Conservation (phyloP, 345 rosid genomes). For the Arabidopsis arenosa region DNA sequence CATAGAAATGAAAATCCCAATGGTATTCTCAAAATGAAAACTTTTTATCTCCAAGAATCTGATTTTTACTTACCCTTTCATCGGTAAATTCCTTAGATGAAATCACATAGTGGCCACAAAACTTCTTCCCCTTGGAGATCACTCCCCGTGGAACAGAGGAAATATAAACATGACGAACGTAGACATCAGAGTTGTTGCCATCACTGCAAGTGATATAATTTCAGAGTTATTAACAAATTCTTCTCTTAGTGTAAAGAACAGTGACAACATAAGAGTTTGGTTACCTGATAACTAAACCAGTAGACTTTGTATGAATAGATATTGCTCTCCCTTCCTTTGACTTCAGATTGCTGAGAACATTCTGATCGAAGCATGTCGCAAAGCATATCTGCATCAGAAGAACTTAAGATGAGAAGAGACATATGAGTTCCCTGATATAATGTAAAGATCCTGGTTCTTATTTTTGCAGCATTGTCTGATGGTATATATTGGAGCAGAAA, state of each 20-base stretch:
- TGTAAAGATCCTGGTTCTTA: neutral
- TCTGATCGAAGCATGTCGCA: slow-evolving; percentile 93
- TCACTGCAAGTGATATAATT: slow-evolving; percentile 32
- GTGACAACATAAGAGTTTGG: slow-evolving; percentile 20
- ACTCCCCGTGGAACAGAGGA: slow-evolving; percentile 55
- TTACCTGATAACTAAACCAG: slow-evolving; percentile 75
- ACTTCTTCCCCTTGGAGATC: slow-evolving; percentile 63
- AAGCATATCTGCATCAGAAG: slow-evolving; percentile 80
- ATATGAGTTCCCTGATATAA: slow-evolving; percentile 14
- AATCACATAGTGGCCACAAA: slow-evolving; percentile 80
- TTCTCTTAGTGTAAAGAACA: slow-evolving; percentile 8
- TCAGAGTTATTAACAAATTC: slow-evolving; percentile 9
- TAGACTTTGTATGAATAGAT: slow-evolving; percentile 70
- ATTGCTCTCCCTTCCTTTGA: slow-evolving; percentile 74
- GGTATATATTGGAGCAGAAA: slow-evolving; percentile 9
- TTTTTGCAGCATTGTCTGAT: neutral
- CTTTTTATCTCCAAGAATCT: slow-evolving; percentile 5
- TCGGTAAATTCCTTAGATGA: slow-evolving; percentile 79
- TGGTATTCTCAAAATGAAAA: neutral
- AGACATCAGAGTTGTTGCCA: slow-evolving; percentile 37
- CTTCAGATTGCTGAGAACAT: slow-evolving; percentile 68
- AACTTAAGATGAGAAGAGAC: slow-evolving; percentile 28
- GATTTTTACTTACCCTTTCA: slow-evolving; percentile 62
- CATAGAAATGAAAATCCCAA: slow-evolving; percentile 16
- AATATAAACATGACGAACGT: slow-evolving; percentile 40